Evolutionary conservation across 2,329 filamentous ascomycete genomes (phyloP), one percentile per base, ranked within the genome.

Genomic region (Diaporthe caulivora): DNA sequence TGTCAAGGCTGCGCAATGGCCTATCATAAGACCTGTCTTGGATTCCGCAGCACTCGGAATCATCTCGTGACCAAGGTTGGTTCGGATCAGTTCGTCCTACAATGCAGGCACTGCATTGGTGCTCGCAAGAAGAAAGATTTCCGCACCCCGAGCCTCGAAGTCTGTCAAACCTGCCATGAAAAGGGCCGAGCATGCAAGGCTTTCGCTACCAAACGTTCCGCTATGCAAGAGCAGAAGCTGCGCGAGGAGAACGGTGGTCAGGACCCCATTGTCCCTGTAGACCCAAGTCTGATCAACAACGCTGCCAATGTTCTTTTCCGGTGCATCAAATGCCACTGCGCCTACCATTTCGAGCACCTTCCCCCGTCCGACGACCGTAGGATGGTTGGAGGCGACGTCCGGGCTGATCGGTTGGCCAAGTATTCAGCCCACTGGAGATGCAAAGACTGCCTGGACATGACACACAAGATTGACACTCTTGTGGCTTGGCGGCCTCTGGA

Each of bases 1-100:
- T 99, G 97, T 78, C 97, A 99, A 83, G 97, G 97, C 40, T 99
- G 97, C 81, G 95, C 92, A 2, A 86, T 92, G 62, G 88, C 93
- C 0, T 98, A 95, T 77, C 97, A 99, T 83, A 94, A 94, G 81
- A 84, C 84, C 53, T 99, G 97, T 79, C 87, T 99, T 37, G 95
- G 96, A 1, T 86, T 88, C 64, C 90, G 97, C 65, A 89, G 88
- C 68, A 86, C 82, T 17, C 89, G 97, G 74, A 95, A 98, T n/a
- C 97, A 98, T 81, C 85, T 97, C 47, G 94, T 94, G 13, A 98
- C 95, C 31, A 99, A 98, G 81, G 83, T 98, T 69, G 92, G 87
- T 2, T 86, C 92, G 1, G 91, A 92, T 2, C 83, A 92, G 49
- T 98, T 97, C 78, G 92, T 99, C 21, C 85, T 99, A 51, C 97